phyloP scores from a whole-genome alignment of 2,329 filamentous ascomycete genomes.

The Diaporthe ilicicola region DNA sequence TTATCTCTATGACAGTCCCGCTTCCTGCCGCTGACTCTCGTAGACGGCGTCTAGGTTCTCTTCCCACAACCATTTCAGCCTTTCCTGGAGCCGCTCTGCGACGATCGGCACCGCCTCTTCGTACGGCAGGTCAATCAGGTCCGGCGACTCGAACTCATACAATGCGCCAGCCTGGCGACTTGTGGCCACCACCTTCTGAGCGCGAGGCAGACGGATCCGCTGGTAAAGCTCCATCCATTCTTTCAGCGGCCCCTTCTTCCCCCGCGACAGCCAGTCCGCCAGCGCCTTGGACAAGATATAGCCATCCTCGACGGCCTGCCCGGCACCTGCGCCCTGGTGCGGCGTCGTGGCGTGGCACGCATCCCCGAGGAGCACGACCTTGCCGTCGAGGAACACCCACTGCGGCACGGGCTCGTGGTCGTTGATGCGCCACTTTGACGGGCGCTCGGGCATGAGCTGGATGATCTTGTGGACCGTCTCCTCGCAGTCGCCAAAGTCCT shows the following conservation, averaged over 20 bases:
- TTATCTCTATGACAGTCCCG: not conserved
- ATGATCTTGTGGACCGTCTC: slow-evolving; percentile 33
- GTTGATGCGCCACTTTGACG: slow-evolving; percentile 40
- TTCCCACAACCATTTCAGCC: slow-evolving; percentile 45
- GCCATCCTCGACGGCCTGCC: slow-evolving; percentile 36
- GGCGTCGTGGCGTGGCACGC: slow-evolving; percentile 34
- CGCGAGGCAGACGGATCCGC: slow-evolving; percentile 41
- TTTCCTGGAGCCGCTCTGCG: slow-evolving; percentile 37
- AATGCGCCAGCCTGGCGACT: slow-evolving; percentile 42
- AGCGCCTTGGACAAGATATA: slow-evolving; percentile 34
- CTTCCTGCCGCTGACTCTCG: slow-evolving; percentile 19
- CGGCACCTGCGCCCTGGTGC: slow-evolving; percentile 35
- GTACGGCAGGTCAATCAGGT: slow-evolving; percentile 43
- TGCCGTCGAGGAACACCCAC: slow-evolving; percentile 35
- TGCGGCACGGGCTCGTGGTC: slow-evolving; percentile 38
- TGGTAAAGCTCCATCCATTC: slow-evolving; percentile 41
- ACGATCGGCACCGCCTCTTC: slow-evolving; percentile 47
- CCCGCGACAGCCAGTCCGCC: slow-evolving; percentile 16
- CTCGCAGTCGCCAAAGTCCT: slow-evolving; percentile 35
- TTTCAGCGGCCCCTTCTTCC: not conserved
- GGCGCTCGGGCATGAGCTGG: slow-evolving; percentile 29
- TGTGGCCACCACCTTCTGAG: slow-evolving; percentile 42
- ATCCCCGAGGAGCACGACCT: slow-evolving; percentile 28
- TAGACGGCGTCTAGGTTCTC: slow-evolving; percentile 43
- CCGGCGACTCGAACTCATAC: slow-evolving; percentile 43